Conservation (phyloP, 371 early-diverging fungal species). For the Actinomortierella wolfii region DNA sequence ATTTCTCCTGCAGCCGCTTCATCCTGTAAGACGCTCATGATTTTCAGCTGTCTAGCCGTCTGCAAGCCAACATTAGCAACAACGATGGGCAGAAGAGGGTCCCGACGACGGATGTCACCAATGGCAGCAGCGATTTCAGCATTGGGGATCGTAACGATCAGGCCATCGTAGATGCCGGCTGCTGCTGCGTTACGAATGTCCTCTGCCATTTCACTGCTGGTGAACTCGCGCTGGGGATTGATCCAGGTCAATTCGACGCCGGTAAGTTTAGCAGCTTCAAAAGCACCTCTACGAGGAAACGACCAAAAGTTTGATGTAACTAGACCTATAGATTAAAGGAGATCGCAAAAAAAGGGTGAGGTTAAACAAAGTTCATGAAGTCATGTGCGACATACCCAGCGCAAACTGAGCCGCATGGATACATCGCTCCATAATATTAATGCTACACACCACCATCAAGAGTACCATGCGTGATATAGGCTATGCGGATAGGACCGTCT, state of each 20-base stretch:
- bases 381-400: too few species aligned
- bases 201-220: constrained; percentile 37
- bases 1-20: constrained; percentile 47
- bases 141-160: constrained; percentile 52
- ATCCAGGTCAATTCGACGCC: constrained; percentile 50
- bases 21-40: constrained; percentile 51
- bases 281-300: constrained; percentile 47
- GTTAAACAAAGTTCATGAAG: too few species aligned
- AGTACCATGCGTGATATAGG: constrained; percentile 29
- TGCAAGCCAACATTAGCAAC: constrained; percentile 52
- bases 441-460: too few species aligned
- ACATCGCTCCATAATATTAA: too few species aligned
- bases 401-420: too few species aligned
- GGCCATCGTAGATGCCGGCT: constrained; percentile 45
- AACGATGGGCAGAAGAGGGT: constrained; percentile 47
- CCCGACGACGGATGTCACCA: constrained; percentile 34
- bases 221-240: constrained; percentile 31
- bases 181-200: constrained; percentile 45
- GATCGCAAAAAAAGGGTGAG: neutral
- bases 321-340: neutral
- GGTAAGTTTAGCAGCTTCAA: constrained; percentile 50
- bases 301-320: constrained; percentile 47
- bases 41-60: constrained; percentile 44
- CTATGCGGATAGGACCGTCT: constrained; percentile 41
- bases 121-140: constrained; percentile 47